phyloP scores from a whole-genome alignment of 257 asterid genomes.

The Perilla frutescens region DNA sequence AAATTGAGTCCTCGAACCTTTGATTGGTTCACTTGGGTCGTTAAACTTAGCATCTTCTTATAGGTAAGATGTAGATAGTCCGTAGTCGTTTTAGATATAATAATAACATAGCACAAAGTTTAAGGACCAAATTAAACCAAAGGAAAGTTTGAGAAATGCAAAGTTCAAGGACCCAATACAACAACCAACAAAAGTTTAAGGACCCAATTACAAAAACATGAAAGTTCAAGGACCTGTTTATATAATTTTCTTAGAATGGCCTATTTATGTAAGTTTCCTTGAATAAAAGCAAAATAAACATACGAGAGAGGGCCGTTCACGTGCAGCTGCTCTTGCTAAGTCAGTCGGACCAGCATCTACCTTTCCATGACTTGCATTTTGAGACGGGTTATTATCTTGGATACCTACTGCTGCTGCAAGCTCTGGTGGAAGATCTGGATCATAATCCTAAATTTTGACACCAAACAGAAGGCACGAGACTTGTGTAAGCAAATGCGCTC shows the following conservation, averaged over 20 bases:
- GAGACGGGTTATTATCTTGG: slow-evolving; percentile 64
- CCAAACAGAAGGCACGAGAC: slow-evolving; percentile 25
- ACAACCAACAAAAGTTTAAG: no score
- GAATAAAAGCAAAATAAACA: slow-evolving; percentile 13
- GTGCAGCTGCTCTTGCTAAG: slow-evolving; percentile 50
- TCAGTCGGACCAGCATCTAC: slow-evolving; percentile 62
- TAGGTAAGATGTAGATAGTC: neutral
- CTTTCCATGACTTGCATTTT: slow-evolving; percentile 57
- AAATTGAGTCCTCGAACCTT: neutral
- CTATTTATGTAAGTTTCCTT: neutral
- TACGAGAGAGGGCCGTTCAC: slow-evolving; percentile 67
- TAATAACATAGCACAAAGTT: neutral
- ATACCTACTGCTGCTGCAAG: slow-evolving; percentile 92
- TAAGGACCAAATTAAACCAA: slow-evolving; percentile 1
- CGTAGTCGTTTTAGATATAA: neutral
- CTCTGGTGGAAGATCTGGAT: slow-evolving; percentile 99
- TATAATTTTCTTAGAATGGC: neutral
- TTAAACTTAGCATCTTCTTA: neutral
- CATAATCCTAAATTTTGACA: slow-evolving; percentile 71
- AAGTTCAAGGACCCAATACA: neutral
- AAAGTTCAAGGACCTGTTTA: neutral
- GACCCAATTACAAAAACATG: no score
- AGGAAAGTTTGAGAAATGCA: neutral
- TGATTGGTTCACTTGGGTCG: neutral
- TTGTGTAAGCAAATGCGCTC: neutral